Evolutionary conservation across 495 filamentous ascomycete species (phyloP).

Genomic region (Trichoderma gamsii): DNA sequence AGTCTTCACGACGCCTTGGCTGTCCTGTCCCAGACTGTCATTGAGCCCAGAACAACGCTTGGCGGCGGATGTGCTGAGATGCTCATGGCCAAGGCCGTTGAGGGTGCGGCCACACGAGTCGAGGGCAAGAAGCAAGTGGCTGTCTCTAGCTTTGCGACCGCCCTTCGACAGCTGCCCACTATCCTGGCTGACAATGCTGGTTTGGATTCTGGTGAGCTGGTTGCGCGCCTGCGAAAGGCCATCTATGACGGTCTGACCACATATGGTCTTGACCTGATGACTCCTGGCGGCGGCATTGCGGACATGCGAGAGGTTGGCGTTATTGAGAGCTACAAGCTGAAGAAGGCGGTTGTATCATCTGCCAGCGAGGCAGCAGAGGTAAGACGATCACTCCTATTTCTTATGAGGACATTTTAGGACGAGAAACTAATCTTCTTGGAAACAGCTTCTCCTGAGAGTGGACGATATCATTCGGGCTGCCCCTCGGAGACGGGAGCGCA

Average conservation of each 20-base stretch:
- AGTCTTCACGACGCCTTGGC: slow-evolving; percentile 94
- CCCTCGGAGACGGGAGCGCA: slow-evolving; percentile 64
- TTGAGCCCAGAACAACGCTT: slow-evolving; percentile 87
- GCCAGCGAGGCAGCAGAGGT: slow-evolving; percentile 96
- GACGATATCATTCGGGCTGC: slow-evolving; percentile 83
- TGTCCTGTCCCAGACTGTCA: slow-evolving; percentile 93
- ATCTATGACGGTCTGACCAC: slow-evolving; percentile 91
- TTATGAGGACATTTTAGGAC: no score
- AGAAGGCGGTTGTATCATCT: slow-evolving; percentile 90
- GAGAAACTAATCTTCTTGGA: background rate
- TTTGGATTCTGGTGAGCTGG: slow-evolving; percentile 88
- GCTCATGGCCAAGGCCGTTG: slow-evolving; percentile 97
- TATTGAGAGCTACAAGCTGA: slow-evolving; percentile 97
- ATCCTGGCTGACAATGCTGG: slow-evolving; percentile 97
- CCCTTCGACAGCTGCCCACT: slow-evolving; percentile 87
- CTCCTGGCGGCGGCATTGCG: slow-evolving; percentile 85
- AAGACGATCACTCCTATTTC: slow-evolving; percentile 27
- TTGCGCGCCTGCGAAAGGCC: slow-evolving; percentile 83
- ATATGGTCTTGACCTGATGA: slow-evolving; percentile 82
- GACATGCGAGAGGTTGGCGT: slow-evolving; percentile 96
- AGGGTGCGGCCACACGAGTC: slow-evolving; percentile 86
- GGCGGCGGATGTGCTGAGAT: slow-evolving; percentile 97
- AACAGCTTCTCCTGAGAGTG: slow-evolving; percentile 69
- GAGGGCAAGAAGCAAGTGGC: slow-evolving; percentile 95
- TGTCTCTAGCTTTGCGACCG: slow-evolving; percentile 81